Evolutionary conservation across 2,329 filamentous ascomycete genomes (phyloP), one percentile per base, ranked within the genome.

Genomic region (Colletotrichum sp.): DNA sequence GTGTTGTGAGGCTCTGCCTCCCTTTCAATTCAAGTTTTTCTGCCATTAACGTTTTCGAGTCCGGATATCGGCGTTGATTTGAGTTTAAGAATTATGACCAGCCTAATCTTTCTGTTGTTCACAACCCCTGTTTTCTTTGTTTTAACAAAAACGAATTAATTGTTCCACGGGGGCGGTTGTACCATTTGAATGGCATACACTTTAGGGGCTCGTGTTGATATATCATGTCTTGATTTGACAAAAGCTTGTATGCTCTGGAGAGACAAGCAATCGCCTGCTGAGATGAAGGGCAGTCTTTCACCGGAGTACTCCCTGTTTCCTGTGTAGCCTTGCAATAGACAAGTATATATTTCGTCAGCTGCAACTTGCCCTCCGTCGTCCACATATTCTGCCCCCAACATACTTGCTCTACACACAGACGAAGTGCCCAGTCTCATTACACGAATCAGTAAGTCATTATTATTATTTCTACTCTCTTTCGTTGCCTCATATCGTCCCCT

Each of bases 401-500:
- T 0, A 48, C 9, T 48, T 48, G 18, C 39, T n/a, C 39, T 48
- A 9, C 18, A 48, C 39, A 0, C 15, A 6, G 9, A n/a, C 18
- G 5, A 48, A n/a, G 18, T n/a, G 18, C 6, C 3, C 18, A 48
- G 39, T 48, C 9, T n/a, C 6, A 5, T 48, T 7, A n/a, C 18
- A n/a, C 39, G 39, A 48, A 48, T 12, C 39, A 48, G 39, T 22
- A n/a, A 22, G 18, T 12, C 5, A 4, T 22, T 18, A n/a, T 22
- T 48, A 0, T 7, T 12, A 4, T 48, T n/a, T n/a, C 1, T 7
- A 48, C 0, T 6, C n/a, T 5, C 10, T 25, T 52, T 52, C 6
- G n/a, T 8, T 52, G 10, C n/a, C 43, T 52, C 13, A 5, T 16
- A 13, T 13, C 13, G 13, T 36, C 6, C 34, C 34, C 13, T 7